Base-by-base conservation (phyloP, 306 rosid species). In the Benincasa hispida region DNA sequence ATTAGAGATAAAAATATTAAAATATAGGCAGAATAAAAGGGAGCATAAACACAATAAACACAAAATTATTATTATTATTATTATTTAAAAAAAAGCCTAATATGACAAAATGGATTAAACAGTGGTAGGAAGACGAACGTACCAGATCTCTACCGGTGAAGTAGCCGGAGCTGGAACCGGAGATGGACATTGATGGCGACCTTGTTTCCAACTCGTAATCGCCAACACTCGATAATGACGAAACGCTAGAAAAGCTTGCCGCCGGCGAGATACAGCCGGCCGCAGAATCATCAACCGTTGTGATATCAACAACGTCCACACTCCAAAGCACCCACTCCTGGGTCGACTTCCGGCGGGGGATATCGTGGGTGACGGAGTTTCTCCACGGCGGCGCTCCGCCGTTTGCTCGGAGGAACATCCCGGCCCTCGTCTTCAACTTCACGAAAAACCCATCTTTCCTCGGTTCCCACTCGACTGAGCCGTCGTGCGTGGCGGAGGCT, bases 361-460 rank as follows among this genome's bases (percentile, higher is more conserved):
- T 55, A 27, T 84, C 83, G 25, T 81, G 79, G 10, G 85, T 78
- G 41, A 84, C 50, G 10, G 87, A 61, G 69, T 81, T 77, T 48
- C 80, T 34, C 87, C 87, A 84, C 18, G 81, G 87, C 0, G 85
- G 87, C 30, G 77, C 45, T 4, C 79, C 80, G 7, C 83, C 83
- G 19, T 72, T 84, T 53, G 83, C 85, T 5, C 85, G 62, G 68
- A 81, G 55, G 45, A 69, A 84, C 63, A 76, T 75, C 59, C 81
- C 79, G 5, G 59, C 77, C 7, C 10, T 67, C 8, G 76, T 55
- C 69, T 51, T 80, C 48, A 85, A 19, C 82, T 47, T 85, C 76
- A 82, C 58, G 66, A 48, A 70, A 68, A 59, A 77, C 57, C 82
- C 80, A 32, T 79, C 82, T 25, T 70, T 79, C 63, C 84, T 79